A percentile compares a stretch with the other conserved stretches of the same genome.
Evolutionary conservation across 768 basidiomycete genomes (phyloP).

Genomic region (Hygrocybe coccinea): DNA sequence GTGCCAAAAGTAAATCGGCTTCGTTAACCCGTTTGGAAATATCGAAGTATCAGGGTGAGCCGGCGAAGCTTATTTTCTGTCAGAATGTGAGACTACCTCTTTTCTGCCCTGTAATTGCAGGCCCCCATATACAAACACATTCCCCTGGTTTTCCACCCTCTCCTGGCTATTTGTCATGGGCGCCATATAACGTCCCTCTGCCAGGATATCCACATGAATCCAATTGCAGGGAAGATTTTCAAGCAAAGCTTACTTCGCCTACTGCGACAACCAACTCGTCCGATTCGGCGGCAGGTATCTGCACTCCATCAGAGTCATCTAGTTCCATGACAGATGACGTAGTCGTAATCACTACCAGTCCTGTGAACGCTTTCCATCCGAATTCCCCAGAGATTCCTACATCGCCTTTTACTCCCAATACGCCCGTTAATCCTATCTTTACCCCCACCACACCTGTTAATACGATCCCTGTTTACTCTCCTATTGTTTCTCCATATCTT

Average conservation of each 20-base stretch:
- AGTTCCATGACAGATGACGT: conserved; percentile 1
- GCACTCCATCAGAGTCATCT: conserved; percentile 1
- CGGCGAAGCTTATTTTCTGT: not conserved
- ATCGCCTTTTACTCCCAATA: not conserved
- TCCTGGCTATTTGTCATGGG: conserved; percentile 1
- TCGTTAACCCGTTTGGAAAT: not conserved
- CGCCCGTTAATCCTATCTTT: not conserved
- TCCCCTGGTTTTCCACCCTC: not conserved
- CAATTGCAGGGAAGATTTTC: not conserved
- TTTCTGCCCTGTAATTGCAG: too few relatives aligned
- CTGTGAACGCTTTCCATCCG: not conserved
- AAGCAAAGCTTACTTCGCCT: not conserved
- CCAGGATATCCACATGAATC: not conserved
- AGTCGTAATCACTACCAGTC: not conserved
- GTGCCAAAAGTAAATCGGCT: not conserved
- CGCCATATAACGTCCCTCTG: not conserved
- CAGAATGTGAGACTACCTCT: not conserved
- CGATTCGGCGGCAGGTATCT: not conserved
- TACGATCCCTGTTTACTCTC: not conserved
- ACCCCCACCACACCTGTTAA: not conserved
- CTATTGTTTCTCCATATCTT: not conserved
- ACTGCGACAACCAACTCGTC: conserved; percentile 1
- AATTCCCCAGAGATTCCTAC: not conserved
- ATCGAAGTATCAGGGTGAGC: not conserved
- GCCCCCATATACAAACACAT: not conserved